Conservation (phyloP, 2,329 filamentous ascomycete species). For the Microdochium nivale region DNA sequence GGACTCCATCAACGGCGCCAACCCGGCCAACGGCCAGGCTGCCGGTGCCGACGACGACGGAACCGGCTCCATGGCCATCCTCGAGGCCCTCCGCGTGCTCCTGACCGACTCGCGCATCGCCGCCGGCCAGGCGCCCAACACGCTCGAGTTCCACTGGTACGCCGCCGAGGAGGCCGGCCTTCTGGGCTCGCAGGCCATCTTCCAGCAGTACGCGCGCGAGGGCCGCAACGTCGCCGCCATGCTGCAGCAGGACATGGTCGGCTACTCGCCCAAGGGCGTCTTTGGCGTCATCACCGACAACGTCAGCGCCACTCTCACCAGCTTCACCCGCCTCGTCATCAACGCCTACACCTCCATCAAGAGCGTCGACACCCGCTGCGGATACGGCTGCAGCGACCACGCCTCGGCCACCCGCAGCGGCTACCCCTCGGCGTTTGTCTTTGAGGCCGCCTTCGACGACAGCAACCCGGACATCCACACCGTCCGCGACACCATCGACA, state of each 20-base stretch:
- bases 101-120: conserved; percentile 54
- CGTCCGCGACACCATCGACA: conserved; percentile 62
- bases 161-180: conserved; percentile 74
- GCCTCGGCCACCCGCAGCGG: conserved; percentile 58
- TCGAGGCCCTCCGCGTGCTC: conserved; percentile 68
- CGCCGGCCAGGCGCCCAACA: conserved; percentile 58
- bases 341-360: conserved; percentile 27
- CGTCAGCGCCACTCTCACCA: conserved; percentile 23
- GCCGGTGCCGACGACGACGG: conserved; percentile 74
- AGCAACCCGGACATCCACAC: conserved; percentile 66
- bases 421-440: conserved; percentile 57
- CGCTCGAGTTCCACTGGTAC: conserved; percentile 83
- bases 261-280: conserved; percentile 20
- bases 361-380: conserved; percentile 39
- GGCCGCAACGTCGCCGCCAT: conserved; percentile 28
- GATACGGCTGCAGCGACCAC: conserved; percentile 58
- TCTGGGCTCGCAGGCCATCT: conserved; percentile 56
- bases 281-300: conserved; percentile 32
- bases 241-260: conserved; percentile 36
- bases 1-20: conserved; percentile 70
- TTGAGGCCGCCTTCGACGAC: conserved; percentile 51
- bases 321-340: conserved; percentile 28
- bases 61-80: conserved; percentile 68
- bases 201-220: conserved; percentile 23
- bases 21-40: conserved; percentile 60